Evolutionary conservation across 768 basidiomycete genomes (phyloP), one percentile per base, ranked within the genome.

Genomic region (Tricholoma sp.): DNA sequence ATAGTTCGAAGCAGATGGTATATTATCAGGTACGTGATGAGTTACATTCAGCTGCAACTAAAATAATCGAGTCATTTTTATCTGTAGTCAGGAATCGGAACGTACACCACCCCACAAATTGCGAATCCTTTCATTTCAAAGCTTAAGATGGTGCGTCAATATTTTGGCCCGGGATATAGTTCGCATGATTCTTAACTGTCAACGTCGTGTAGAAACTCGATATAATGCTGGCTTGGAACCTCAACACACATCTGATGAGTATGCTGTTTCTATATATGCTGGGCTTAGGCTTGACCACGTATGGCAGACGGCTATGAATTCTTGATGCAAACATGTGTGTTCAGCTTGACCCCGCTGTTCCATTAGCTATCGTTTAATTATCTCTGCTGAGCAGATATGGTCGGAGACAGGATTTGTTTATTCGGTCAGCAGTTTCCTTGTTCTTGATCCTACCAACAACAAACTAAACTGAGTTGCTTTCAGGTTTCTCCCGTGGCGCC

Each of bases 271-370:
- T 2, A 49, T 53, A 32, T 47, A 9, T 51, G 32, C 45, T 13
- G 13, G 39, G 18, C 5, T 56, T 18, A 33, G 36, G 41, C 29
- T 44, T 18, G 15, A 28, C 7, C 28, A 7, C 10, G 17, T 1
- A 17, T 18, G 17, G 17, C 45, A 79, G 81, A 72, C 39, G 83
- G 82, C 1, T 83, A 84, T 54, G 75, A 77, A 59, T 85, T 83
- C 60, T 65, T 85, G 47, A 84, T 84, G 83, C 77, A 82, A 51
- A 81, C 81, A 57, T 83, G 80, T 79, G 60, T 17, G 70, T 66
- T 2, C 6, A 15, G n/a, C 20, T 13, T 18, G 29, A 29, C 20
- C 29, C 24, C 36, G 10, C 37, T 42, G 18, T 42, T 18, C 0
- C 1, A 20, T 9, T n/a, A 11, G 28, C 34, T 20, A 15, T 33